These are phyloP conservation scores for Colletotrichum cereale DNA, from an alignment of 2,329 filamentous ascomycete genomes.

Conservation along the genomic window DNA sequence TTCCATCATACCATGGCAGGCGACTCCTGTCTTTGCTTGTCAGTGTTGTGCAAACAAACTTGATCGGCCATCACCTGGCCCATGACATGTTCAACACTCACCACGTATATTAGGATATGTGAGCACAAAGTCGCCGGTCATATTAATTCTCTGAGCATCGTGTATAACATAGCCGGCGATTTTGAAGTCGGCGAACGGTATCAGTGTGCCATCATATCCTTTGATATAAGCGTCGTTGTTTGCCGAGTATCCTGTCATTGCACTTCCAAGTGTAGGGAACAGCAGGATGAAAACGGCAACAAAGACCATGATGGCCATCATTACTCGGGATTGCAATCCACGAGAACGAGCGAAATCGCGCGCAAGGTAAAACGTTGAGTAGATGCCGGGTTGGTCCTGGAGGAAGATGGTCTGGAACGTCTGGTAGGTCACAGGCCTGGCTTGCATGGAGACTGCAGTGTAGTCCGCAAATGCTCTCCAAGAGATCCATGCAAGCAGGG, in stretches of 20 bases:
- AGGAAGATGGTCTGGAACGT: constrained; percentile 46
- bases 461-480: constrained; percentile 47
- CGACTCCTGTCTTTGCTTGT: constrained; percentile 1
- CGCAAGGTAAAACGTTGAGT: constrained; percentile 39
- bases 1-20: too few relatives aligned
- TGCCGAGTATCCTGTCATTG: constrained; percentile 48
- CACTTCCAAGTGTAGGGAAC: constrained; percentile 47
- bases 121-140: constrained; percentile 38
- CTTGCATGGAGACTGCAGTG: constrained; percentile 44
- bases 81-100: background rate
- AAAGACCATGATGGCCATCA: constrained; percentile 44
- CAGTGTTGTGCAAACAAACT: background rate
- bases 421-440: constrained; percentile 45
- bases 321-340: constrained; percentile 42
- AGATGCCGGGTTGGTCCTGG: constrained; percentile 40
- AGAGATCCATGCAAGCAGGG: constrained; percentile 44
- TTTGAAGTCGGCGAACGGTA: constrained; percentile 40
- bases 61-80: background rate
- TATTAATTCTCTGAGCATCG: constrained; percentile 43
- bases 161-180: constrained; percentile 43
- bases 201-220: constrained; percentile 36
- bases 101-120: background rate
- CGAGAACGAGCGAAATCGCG: constrained; percentile 41
- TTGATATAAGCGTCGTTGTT: constrained; percentile 43
- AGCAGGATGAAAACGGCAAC: constrained; percentile 45